phyloP scores from a whole-genome alignment of 2,329 filamentous ascomycete species.

The Parastagonospora avenae region DNA sequence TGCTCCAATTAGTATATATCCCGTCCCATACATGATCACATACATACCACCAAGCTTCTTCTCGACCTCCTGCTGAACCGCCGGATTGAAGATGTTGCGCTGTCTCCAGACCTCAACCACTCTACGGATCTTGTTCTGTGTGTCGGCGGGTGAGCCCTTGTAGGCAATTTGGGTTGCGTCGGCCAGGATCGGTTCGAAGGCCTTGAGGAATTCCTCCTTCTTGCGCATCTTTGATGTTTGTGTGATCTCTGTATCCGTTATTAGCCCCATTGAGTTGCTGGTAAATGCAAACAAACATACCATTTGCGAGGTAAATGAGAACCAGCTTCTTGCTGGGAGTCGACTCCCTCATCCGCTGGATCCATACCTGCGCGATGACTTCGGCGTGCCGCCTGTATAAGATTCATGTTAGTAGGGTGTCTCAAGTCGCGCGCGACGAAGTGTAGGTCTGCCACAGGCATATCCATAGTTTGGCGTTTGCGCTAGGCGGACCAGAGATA shows the following conservation, averaged over 20 bases:
- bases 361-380: conserved; percentile 88
- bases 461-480: conserved; percentile 1
- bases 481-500: not conserved
- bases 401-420: conserved; percentile 21
- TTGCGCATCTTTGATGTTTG: conserved; percentile 93
- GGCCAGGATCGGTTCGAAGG: conserved; percentile 88
- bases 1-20: conserved; percentile 21
- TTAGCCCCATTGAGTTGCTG: conserved; percentile 6
- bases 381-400: conserved; percentile 81
- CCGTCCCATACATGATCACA: not conserved
- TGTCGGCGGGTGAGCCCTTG: conserved; percentile 79
- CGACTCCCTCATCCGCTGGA: conserved; percentile 86
- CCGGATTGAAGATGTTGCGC: conserved; percentile 78
- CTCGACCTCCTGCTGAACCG: conserved; percentile 83
- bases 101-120: conserved; percentile 96
- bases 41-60: conserved; percentile 73
- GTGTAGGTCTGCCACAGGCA: not conserved
- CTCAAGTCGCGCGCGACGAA: not conserved
- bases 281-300: conserved; percentile 55
- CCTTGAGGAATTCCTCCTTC: conserved; percentile 89
- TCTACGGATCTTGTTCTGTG: conserved; percentile 84
- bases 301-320: conserved; percentile 92
- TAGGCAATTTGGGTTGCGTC: conserved; percentile 92
- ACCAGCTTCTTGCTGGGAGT: conserved; percentile 85
- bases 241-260: conserved; percentile 72